Evolutionary conservation across 371 early-diverging fungal genomes (phyloP).

Genomic region (Capniomyces stellatus): DNA sequence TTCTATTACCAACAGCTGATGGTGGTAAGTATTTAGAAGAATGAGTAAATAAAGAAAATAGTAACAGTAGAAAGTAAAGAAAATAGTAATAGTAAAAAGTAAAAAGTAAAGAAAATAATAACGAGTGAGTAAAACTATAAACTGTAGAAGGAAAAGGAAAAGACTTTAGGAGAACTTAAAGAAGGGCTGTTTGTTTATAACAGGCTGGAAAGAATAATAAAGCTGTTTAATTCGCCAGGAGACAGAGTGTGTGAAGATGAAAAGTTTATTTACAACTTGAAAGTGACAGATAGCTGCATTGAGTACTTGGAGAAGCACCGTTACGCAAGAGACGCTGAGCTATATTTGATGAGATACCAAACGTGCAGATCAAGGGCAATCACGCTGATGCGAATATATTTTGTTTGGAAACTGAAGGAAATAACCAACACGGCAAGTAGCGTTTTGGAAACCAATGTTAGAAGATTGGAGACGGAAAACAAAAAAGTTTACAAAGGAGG

Average conservation of each 20-base stretch:
- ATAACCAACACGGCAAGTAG: too few relatives aligned
- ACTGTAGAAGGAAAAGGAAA: not conserved
- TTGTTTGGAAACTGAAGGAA: conserved; percentile 42
- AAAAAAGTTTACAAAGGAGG: too few relatives aligned
- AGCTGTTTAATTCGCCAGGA: conserved; percentile 58
- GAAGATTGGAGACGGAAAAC: too few relatives aligned
- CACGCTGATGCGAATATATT: conserved; percentile 74
- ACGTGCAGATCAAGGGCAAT: conserved; percentile 80
- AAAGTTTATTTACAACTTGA: conserved; percentile 58
- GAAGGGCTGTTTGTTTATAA: conserved; percentile 55
- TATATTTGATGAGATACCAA: conserved; percentile 74
- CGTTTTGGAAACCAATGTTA: too few relatives aligned
- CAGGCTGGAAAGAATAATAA: conserved; percentile 56
- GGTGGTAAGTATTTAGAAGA: too few relatives aligned
- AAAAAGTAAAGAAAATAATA: too few relatives aligned
- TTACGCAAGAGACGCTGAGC: conserved; percentile 62
- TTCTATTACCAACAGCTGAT: conserved; percentile 61
- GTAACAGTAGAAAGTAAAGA: too few relatives aligned
- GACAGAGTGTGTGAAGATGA: conserved; percentile 58
- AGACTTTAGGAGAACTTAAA: not conserved
- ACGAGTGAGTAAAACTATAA: too few relatives aligned
- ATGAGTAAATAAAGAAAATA: too few relatives aligned
- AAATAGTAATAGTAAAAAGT: too few relatives aligned
- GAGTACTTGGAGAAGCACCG: conserved; percentile 51
- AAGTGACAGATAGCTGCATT: conserved; percentile 54